Base-by-base conservation (phyloP, 352 stramenopile genomes). In the Globisporangium iwayamae region DNA sequence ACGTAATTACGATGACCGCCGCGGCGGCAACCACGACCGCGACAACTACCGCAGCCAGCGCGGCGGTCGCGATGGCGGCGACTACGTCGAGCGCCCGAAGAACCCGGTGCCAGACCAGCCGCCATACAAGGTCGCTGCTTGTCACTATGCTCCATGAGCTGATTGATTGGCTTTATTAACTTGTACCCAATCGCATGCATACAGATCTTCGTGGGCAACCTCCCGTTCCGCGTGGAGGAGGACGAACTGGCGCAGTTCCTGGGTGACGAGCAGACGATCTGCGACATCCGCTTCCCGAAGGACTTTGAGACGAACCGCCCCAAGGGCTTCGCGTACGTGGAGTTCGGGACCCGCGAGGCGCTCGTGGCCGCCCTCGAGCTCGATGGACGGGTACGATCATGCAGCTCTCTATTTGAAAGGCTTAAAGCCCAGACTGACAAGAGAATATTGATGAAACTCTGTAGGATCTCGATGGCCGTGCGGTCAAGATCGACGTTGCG, bases 301-400 rank as follows among this genome's bases (percentile, higher is more conserved):
- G 85, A 96, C 61, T 73, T 64, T 30, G 73, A 87, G 20, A 68
- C 67, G n/a, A 75, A 90, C 64, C 81, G 83, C 16, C 76, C 82
- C 20, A 92, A 91, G 71, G 88, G 88, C 50, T 91, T 92, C 66
- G 88, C 86, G 16, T 96, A 94, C 72, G 83, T 96, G 8, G 86
- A 95, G 67, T 95, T 95, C 60, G 64, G 64, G 11, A 71, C 81
- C 34, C 87, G 81, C 51, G 80, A 95, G 34, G 67, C 74, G 47
- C 83, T 95, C 4, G 71, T 91, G 25, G 52, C 73, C 47, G 85
- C 88, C 10, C 73, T 96, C 30, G 64, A 82, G 62, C 62, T 90
- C 18, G 85, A 96, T 34, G 76, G 76, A 59, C 20, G 70, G 47
- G 54, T 60, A 46, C 25, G 39, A 18, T 30, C 18, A 20, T 14